Evolutionary conservation across 2,329 filamentous ascomycete genomes (phyloP).

Genomic region (Laburnicola sp.): DNA sequence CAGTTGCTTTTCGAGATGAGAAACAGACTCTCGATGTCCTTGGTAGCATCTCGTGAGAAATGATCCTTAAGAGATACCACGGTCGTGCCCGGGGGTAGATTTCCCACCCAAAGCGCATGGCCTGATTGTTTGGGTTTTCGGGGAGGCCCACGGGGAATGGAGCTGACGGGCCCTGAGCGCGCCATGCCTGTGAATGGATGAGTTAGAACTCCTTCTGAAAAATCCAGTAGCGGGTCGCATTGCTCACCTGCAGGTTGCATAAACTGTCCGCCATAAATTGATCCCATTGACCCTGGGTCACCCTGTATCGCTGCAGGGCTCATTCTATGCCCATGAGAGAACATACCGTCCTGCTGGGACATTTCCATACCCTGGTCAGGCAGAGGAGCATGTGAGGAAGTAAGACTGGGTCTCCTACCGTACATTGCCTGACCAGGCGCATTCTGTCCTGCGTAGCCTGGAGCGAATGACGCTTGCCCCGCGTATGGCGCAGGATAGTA

Average conservation of each 20-base stretch:
- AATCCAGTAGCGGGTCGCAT: background rate
- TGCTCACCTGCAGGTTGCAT: conserved; percentile 27
- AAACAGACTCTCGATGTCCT: conserved; percentile 83
- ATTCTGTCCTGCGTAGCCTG: conserved; percentile 29
- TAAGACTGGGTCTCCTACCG: conserved; percentile 34
- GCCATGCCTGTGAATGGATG: conserved; percentile 20
- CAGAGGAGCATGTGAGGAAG: conserved; percentile 21
- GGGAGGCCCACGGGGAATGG: conserved; percentile 62
- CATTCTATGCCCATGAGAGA: conserved; percentile 18
- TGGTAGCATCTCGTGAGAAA: conserved; percentile 76
- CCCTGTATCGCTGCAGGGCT: conserved; percentile 16
- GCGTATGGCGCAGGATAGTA: conserved; percentile 43
- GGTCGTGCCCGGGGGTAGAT: conserved; percentile 80
- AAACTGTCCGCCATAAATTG: conserved; percentile 23
- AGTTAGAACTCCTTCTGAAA: background rate
- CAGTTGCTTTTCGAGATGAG: conserved; percentile 97
- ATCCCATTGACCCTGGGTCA: conserved; percentile 21
- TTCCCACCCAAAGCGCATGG: conserved; percentile 94
- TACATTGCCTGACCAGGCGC: conserved; percentile 32
- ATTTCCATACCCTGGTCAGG: conserved; percentile 27
- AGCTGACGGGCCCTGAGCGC: conserved; percentile 31
- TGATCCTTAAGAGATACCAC: conserved; percentile 87
- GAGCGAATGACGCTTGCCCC: conserved; percentile 31
- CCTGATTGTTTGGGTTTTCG: conserved; percentile 72
- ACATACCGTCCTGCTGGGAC: conserved; percentile 25